These are phyloP conservation scores for Parathielavia hyrcaniae DNA, from an alignment of 495 filamentous ascomycete species.

Conservation along the genomic window DNA sequence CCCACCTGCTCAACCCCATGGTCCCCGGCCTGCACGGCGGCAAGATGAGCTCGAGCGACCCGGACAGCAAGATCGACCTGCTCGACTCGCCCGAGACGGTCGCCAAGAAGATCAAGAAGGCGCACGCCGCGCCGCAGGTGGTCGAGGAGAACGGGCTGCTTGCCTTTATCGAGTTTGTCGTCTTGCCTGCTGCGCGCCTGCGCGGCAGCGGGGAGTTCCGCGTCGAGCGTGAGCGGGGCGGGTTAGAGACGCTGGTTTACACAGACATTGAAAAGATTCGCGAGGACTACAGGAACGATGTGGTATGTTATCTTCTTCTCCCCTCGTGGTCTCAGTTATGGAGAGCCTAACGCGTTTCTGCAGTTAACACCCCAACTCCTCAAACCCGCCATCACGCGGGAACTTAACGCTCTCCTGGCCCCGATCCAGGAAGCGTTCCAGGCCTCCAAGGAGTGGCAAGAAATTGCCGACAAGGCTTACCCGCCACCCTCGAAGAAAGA, in stretches of 20 bases:
- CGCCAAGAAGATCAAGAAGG: constrained; percentile 75
- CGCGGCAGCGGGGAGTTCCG: constrained; percentile 47
- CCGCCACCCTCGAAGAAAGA: constrained; percentile 24
- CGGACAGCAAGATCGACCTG: constrained; percentile 83
- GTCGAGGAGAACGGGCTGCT: constrained; percentile 82
- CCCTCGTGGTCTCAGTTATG: not conserved
- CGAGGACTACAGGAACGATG: constrained; percentile 71
- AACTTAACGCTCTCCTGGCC: constrained; percentile 61
- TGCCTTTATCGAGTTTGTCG: constrained; percentile 73
- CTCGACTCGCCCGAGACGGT: constrained; percentile 69
- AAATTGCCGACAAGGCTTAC: constrained; percentile 62
- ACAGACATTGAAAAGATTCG: constrained; percentile 61
- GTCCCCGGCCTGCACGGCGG: constrained; percentile 75
- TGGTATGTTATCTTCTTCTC: constrained; percentile 51
- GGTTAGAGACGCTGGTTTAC: constrained; percentile 71
- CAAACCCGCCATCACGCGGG: constrained; percentile 67
- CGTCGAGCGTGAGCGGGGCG: constrained; percentile 55
- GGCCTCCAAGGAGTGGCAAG: constrained; percentile 70
- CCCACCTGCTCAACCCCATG: constrained; percentile 89
- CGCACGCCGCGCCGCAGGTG: constrained; percentile 64
- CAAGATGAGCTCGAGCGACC: constrained; percentile 65
- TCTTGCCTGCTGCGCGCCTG: constrained; percentile 62
- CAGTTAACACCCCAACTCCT: constrained; percentile 79
- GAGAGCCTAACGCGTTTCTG: constrained; percentile 17
- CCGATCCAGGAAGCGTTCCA: constrained; percentile 70